Percentiles rank a stretch among this genome's conserved stretches.
Evolutionary conservation across 192 early-diverging fungal genomes (phyloP).

Genomic region (Podila clonocystis): DNA sequence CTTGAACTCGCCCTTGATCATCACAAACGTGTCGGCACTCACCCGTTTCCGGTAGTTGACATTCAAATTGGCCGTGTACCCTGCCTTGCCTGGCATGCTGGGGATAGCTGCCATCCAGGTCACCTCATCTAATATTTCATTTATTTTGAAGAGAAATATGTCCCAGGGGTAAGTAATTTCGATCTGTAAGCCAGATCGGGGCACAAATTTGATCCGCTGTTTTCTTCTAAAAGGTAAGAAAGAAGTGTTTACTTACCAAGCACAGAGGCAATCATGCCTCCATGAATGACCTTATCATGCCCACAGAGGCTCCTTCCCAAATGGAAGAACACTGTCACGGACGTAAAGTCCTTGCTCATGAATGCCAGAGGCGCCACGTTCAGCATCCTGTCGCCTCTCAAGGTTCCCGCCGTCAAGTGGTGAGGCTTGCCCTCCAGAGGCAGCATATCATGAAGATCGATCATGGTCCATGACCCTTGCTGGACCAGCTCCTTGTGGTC

Average conservation of each 20-base stretch:
- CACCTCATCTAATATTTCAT: not conserved
- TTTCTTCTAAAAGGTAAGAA: not conserved
- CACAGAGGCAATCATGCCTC: constrained; percentile 51
- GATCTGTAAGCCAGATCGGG: not conserved
- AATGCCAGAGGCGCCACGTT: constrained; percentile 55
- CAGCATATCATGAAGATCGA: not conserved
- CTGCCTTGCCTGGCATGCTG: constrained; percentile 24
- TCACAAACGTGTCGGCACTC: constrained; percentile 27
- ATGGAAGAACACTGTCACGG: constrained; percentile 60
- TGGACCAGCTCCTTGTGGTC: not conserved
- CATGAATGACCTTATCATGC: constrained; percentile 78
- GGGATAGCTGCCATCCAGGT: constrained; percentile 3
- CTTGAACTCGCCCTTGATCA: constrained; percentile 25
- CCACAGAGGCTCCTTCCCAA: constrained; percentile 73
- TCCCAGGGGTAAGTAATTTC: not conserved
- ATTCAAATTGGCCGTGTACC: constrained; percentile 40
- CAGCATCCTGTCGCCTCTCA: constrained; percentile 59
- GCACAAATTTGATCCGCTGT: not conserved
- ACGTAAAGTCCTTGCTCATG: constrained; percentile 52
- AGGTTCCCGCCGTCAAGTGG: constrained; percentile 12
- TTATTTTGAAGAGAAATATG: not conserved
- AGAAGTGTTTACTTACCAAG: constrained; percentile 4
- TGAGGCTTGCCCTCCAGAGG: not conserved
- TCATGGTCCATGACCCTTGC: not conserved
- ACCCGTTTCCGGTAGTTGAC: constrained; percentile 31